A percentile compares a stretch with the other conserved stretches of the same genome.
These are phyloP conservation scores for Endocalyx cinctus DNA, from an alignment of 2,329 filamentous ascomycete genomes.

Conservation along the genomic window DNA sequence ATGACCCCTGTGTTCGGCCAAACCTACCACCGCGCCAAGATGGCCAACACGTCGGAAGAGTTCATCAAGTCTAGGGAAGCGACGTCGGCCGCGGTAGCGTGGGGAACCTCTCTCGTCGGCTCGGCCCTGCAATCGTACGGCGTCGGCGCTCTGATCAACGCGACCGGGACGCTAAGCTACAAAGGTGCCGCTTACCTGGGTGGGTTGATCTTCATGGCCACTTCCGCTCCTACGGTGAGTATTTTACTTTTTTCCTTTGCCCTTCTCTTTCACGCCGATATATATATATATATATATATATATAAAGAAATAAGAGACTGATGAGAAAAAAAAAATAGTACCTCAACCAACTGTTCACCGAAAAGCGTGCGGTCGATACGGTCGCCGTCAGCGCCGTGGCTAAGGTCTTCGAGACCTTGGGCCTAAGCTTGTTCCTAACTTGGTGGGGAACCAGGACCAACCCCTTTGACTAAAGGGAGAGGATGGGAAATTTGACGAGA, in stretches of 20 bases:
- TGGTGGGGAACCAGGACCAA: constrained; percentile 97
- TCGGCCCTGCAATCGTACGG: constrained; percentile 87
- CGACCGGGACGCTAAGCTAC: constrained; percentile 90
- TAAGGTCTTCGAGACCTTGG: constrained; percentile 88
- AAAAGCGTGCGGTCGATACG: constrained; percentile 89
- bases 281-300: constrained; percentile 1
- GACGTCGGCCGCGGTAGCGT: constrained; percentile 78
- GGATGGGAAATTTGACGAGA: too few species aligned
- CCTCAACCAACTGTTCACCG: constrained; percentile 78
- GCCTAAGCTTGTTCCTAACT: constrained; percentile 85
- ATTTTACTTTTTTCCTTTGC: not conserved
- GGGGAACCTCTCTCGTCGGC: constrained; percentile 85
- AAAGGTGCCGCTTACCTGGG: constrained; percentile 96
- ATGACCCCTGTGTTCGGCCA: constrained; percentile 88
- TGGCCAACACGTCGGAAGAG: constrained; percentile 91
- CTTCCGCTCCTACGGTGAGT: constrained; percentile 79
- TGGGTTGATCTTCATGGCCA: constrained; percentile 84
- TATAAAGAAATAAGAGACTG: not conserved
- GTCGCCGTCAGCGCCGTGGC: constrained; percentile 79
- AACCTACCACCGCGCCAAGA: constrained; percentile 88
- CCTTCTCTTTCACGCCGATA: not conserved
- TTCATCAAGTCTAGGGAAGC: constrained; percentile 93
- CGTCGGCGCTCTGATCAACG: constrained; percentile 86
- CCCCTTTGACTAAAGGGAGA: constrained; percentile 82
- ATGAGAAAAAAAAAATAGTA: constrained; percentile 49